These are phyloP conservation scores for Tagetes patula DNA, from an alignment of 129 eudicot species.

Conservation along the genomic window DNA sequence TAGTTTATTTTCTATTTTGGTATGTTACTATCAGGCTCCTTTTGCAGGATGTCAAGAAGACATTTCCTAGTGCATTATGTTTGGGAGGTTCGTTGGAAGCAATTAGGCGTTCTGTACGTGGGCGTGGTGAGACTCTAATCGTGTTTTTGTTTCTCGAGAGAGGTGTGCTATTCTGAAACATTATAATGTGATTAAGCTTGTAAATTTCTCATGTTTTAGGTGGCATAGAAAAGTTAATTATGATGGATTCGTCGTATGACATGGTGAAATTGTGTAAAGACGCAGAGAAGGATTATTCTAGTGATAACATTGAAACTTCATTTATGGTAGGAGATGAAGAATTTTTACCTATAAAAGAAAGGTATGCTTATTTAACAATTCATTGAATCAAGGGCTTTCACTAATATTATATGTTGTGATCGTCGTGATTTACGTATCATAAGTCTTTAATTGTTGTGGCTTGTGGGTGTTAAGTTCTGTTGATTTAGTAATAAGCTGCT, in stretches of 20 bases:
- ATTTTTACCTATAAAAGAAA: slow-evolving; percentile 78
- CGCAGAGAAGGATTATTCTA: slow-evolving; percentile 48
- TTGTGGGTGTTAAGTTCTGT: slow-evolving; percentile 55
- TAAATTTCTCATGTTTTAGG: slow-evolving; percentile 48
- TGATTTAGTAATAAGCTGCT: slow-evolving; percentile 87
- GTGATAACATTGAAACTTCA: slow-evolving; percentile 68
- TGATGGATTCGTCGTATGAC: slow-evolving; percentile 92
- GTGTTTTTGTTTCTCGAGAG: not conserved
- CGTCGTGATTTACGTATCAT: not conserved
- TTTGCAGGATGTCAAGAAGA: slow-evolving; percentile 83
- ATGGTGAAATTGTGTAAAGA: slow-evolving; percentile 76
- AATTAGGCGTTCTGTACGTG: slow-evolving; percentile 64
- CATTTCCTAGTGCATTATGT: slow-evolving; percentile 81
- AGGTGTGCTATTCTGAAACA: slow-evolving; percentile 3
- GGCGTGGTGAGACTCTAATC: slow-evolving; percentile 74
- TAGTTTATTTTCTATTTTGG: slow-evolving; percentile 1
- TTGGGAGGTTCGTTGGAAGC: slow-evolving; percentile 91
- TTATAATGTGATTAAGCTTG: slow-evolving; percentile 1
- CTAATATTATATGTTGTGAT: not conserved
- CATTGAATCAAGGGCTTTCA: not conserved
- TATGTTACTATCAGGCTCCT: slow-evolving; percentile 2
- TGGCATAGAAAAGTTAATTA: slow-evolving; percentile 73
- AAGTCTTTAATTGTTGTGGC: slow-evolving; percentile 21
- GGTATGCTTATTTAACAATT: slow-evolving; percentile 38
- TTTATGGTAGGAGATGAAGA: slow-evolving; percentile 88